These are phyloP conservation scores for Xanthoconium stramineum DNA, from an alignment of 768 basidiomycete genomes.

Conservation along the genomic window DNA sequence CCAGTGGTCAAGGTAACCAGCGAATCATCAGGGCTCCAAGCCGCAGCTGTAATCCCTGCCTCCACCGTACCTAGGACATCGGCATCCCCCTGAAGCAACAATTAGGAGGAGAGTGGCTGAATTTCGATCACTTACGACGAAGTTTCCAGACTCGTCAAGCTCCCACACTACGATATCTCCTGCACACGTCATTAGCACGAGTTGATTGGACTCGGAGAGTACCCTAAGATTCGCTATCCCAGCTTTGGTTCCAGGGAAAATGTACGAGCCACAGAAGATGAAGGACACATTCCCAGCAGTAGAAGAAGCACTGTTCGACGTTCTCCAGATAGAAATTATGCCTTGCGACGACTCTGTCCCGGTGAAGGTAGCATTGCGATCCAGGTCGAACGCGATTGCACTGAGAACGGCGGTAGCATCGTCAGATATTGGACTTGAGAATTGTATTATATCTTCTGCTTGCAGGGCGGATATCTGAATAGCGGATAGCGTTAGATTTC, in stretches of 20 bases:
- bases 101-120: slow-evolving; percentile 4
- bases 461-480: slow-evolving; percentile 16
- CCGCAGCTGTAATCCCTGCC: slow-evolving; percentile 73
- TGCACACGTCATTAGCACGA: slow-evolving; percentile 65
- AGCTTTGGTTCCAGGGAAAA: slow-evolving; percentile 9
- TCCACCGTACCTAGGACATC: slow-evolving; percentile 89
- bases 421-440: slow-evolving; percentile 16
- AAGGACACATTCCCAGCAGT: slow-evolving; percentile 6
- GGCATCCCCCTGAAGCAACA: slow-evolving; percentile 25
- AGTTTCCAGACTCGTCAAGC: slow-evolving; percentile 44
- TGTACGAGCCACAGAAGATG: slow-evolving; percentile 25
- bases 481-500: slow-evolving; percentile 52
- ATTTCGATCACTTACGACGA: slow-evolving; percentile 37
- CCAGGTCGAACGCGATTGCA: slow-evolving; percentile 56
- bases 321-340: slow-evolving; percentile 58
- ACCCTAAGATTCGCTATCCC: slow-evolving; percentile 67
- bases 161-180: slow-evolving; percentile 81
- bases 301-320: slow-evolving; percentile 16
- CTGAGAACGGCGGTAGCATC: slow-evolving; percentile 36
- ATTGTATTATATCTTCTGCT: slow-evolving; percentile 12
- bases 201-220: slow-evolving; percentile 63
- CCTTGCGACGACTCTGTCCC: slow-evolving; percentile 59
- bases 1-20: slow-evolving; percentile 82
- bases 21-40: slow-evolving; percentile 92
- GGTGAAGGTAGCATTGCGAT: slow-evolving; percentile 59